Evolutionary conservation across 2,329 filamentous ascomycete species (phyloP).

Genomic region (Microdochium trichocladiopsis): DNA sequence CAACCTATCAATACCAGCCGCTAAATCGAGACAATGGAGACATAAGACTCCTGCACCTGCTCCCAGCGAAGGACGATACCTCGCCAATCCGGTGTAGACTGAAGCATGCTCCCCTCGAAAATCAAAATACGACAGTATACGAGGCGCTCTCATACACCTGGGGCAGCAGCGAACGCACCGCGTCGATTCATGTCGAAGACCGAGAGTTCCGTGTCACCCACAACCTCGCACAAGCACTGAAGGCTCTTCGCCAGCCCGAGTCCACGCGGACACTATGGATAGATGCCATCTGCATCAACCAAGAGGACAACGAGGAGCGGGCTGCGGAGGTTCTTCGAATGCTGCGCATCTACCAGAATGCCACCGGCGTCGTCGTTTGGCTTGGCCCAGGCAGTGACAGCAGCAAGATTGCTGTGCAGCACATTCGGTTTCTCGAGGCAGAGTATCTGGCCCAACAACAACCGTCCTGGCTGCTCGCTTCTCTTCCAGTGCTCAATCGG

Average conservation of each 20-base stretch:
- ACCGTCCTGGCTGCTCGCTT: too few species aligned
- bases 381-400: slow-evolving; percentile 2
- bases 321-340: slow-evolving; percentile 8
- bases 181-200: background rate
- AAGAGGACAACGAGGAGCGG: slow-evolving; percentile 5
- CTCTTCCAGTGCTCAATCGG: too few species aligned
- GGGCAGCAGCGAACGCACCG: background rate
- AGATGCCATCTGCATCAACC: too few species aligned
- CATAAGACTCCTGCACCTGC: background rate
- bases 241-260: background rate
- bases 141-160: background rate
- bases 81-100: background rate
- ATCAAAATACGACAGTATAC: background rate
- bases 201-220: background rate
- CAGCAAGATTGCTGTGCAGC: background rate
- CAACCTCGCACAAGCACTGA: background rate
- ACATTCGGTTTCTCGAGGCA: background rate
- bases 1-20: background rate
- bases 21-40: background rate
- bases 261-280: background rate
- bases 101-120: background rate
- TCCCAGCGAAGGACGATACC: background rate
- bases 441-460: background rate
- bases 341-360: slow-evolving; percentile 8
- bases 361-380: slow-evolving; percentile 8